Base-by-base conservation (phyloP, 2,329 filamentous ascomycete species). In the Berkeleyomyces basicola region DNA sequence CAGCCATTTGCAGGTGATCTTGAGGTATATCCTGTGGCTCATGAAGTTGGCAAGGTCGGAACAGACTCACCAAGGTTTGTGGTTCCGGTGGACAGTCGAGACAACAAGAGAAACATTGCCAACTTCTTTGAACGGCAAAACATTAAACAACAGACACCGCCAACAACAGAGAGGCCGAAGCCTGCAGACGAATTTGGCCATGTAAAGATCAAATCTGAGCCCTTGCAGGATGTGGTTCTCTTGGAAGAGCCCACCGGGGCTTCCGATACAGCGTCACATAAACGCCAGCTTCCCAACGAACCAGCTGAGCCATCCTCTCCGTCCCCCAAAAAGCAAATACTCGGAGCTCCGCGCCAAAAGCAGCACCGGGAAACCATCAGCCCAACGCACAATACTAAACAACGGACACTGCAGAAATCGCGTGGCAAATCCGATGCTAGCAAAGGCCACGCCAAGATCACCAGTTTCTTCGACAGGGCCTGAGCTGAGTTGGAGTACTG, bases 31-130 rank as follows among this genome's bases (percentile, higher is more conserved):
- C 84, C 87, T 0, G 93, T 99, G 1, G 84, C 80, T 68, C 88
- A 89, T 71, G 91, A 93, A 3, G 92, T 97, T 0, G 91, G 91
- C 0, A 97, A 96, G 74, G 91, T 96, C 0, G 91, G 92, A 4
- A 96, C 95, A 68, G 88, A 95, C 71, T 95, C 88, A 23, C 84
- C 89, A 0, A 81, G 79, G 0, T 96, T 96, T 69, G 80, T 96
- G 53, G 77, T 96, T 1, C 92, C 92, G 0, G 75, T 96, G 42
- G 81, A 88, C 68, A 95, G 88, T 73, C 85, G 83, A 67, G 87
- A 91, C 69, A 96, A 96, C 72, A 96, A 95, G 75, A 84, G 80
- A 59, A 96, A 93, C 67, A 97, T 97, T 72, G 88, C 87, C 55
- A 96, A 96, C 69, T 96, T 96, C 76, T 97, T 97, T 70, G 79